Evolutionary conservation across 1,284 basidiomycete species (phyloP).

Genomic region (Trichosporon asahii): DNA sequence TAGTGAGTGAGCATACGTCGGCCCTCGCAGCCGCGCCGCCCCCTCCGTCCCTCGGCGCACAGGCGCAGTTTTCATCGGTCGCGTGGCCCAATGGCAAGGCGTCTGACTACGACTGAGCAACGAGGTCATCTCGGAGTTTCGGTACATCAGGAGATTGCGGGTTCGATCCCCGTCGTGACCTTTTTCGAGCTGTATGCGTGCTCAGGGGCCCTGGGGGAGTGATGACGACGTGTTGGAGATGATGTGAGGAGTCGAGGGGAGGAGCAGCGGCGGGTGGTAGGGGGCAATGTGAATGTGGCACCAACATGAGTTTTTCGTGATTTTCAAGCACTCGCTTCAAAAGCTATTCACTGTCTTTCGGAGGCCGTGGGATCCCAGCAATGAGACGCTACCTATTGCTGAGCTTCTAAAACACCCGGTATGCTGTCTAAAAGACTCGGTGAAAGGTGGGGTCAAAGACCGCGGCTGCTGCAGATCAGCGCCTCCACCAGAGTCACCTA

Average conservation of each 20-base stretch:
- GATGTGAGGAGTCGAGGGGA: not conserved
- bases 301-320: too few species aligned
- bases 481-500: too few species aligned
- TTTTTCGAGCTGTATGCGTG: not conserved
- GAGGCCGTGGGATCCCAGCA: too few species aligned
- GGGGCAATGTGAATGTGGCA: too few species aligned
- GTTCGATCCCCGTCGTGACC: conserved; percentile 4
- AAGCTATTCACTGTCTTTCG: too few species aligned
- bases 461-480: too few species aligned
- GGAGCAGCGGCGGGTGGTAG: too few species aligned
- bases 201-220: not conserved
- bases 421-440: too few species aligned
- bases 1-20: not conserved
- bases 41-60: not conserved
- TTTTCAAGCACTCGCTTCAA: too few species aligned
- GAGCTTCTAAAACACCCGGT: too few species aligned
- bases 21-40: not conserved
- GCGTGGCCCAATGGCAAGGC: conserved; percentile 4
- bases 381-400: too few species aligned
- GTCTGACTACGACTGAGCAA: not conserved
- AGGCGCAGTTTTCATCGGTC: not conserved
- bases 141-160: conserved; percentile 3
- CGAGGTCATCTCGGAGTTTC: not conserved
- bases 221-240: not conserved
- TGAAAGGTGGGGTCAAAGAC: too few species aligned